These are phyloP conservation scores for Spathaspora sp. DNA, from an alignment of 1,139 yeast species.

Conservation along the genomic window DNA sequence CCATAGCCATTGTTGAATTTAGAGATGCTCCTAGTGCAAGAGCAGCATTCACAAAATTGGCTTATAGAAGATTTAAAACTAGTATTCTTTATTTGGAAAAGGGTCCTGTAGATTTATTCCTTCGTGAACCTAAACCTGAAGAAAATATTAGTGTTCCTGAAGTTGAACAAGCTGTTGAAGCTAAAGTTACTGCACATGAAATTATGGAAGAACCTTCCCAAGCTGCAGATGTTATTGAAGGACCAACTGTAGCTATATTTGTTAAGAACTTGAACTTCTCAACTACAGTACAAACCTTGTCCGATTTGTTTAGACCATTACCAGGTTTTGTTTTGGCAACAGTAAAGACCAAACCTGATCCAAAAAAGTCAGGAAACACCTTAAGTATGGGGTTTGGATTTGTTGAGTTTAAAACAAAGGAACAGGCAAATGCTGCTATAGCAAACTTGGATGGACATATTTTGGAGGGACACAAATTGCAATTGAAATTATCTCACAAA, in stretches of 20 bases:
- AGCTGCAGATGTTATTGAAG: slow-evolving; percentile 43
- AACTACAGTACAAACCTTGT: slow-evolving; percentile 62
- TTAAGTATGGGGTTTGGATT: slow-evolving; percentile 98
- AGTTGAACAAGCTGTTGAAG: slow-evolving; percentile 29
- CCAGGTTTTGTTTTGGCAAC: slow-evolving; percentile 83
- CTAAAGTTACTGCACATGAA: slow-evolving; percentile 30
- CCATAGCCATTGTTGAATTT: slow-evolving; percentile 93
- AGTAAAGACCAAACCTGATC: slow-evolving; percentile 86
- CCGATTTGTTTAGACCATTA: slow-evolving; percentile 62
- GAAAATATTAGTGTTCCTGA: slow-evolving; percentile 24
- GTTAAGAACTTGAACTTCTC: slow-evolving; percentile 89
- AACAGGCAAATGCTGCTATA: slow-evolving; percentile 77
- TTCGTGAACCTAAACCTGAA: slow-evolving; percentile 49
- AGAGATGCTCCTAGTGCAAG: slow-evolving; percentile 83
- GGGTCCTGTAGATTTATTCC: slow-evolving; percentile 85
- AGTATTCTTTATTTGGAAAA: slow-evolving; percentile 87
- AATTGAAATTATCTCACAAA: slow-evolving; percentile 84
- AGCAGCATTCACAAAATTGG: slow-evolving; percentile 82
- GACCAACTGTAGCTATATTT: slow-evolving; percentile 82
- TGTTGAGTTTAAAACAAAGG: slow-evolving; percentile 80
- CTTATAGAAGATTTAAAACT: slow-evolving; percentile 84
- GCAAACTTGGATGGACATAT: slow-evolving; percentile 71
- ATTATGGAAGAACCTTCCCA: slow-evolving; percentile 21
- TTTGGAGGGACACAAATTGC: slow-evolving; percentile 87
- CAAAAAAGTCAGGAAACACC: slow-evolving; percentile 62